Evolutionary conservation across 257 asterid species (phyloP).

Genomic region (Echites panduratus): DNA sequence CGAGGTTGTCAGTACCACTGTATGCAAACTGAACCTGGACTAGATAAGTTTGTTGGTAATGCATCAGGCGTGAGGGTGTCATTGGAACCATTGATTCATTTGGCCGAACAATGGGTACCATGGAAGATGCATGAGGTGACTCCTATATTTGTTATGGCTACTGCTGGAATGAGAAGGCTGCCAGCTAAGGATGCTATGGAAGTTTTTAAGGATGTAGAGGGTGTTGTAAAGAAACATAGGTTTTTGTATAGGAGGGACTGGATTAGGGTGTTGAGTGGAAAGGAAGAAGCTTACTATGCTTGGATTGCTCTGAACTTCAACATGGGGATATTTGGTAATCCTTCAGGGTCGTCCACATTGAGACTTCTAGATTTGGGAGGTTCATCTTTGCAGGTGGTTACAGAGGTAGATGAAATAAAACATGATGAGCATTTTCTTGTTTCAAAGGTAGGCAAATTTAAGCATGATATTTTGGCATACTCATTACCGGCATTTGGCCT

Average conservation of each 20-base stretch:
- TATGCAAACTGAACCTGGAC: conserved; percentile 71
- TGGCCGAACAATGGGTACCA: conserved; percentile 63
- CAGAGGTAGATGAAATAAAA: conserved; percentile 37
- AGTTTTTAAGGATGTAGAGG: conserved; percentile 41
- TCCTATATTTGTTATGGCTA: conserved; percentile 65
- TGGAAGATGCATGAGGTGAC: conserved; percentile 34
- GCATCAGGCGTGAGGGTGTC: conserved; percentile 41
- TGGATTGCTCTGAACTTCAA: conserved; percentile 73
- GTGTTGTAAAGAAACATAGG: conserved; percentile 41
- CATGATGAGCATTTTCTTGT: conserved; percentile 34
- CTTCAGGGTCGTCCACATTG: conserved; percentile 38
- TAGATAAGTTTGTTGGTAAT: conserved; percentile 62
- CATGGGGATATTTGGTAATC: conserved; percentile 45
- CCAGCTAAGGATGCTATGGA: conserved; percentile 25
- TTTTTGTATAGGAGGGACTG: conserved; percentile 47
- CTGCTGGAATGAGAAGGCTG: conserved; percentile 85
- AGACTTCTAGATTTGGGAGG: conserved; percentile 93
- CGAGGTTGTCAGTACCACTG: conserved; percentile 65
- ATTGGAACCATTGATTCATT: conserved; percentile 59
- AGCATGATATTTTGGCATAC: conserved; percentile 46
- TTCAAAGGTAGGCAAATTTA: conserved; percentile 46
- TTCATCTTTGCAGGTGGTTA: conserved; percentile 79
- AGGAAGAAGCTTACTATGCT: conserved; percentile 79
- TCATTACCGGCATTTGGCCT: conserved; percentile 71
- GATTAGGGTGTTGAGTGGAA: conserved; percentile 74